A percentile compares a stretch with the other conserved stretches of the same genome.
These are phyloP conservation scores for Camelina neglecta DNA, from an alignment of 345 rosid genomes.

Conservation along the genomic window DNA sequence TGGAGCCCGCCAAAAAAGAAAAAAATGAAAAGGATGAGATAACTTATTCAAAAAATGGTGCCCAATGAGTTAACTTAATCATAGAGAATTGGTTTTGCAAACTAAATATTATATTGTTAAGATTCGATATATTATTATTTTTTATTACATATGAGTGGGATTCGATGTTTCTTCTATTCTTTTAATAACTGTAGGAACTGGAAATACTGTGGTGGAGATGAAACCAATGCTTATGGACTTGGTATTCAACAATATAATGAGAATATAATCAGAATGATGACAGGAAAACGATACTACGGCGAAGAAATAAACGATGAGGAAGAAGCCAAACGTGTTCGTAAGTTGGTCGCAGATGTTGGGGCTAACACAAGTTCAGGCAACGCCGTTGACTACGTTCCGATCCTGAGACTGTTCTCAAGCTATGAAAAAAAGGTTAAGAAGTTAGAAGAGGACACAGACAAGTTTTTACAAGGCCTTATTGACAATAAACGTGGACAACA, in stretches of 20 bases:
- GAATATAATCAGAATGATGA: too few species aligned
- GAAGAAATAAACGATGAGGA: slow-evolving; percentile 38
- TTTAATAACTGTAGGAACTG: slow-evolving; percentile 8
- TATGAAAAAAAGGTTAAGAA: slow-evolving; percentile 42
- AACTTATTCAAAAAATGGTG: too few species aligned
- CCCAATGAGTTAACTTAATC: too few species aligned
- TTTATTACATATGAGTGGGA: background rate
- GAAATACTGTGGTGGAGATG: slow-evolving; percentile 34
- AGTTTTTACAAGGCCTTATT: slow-evolving; percentile 50
- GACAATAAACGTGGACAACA: slow-evolving; percentile 52
- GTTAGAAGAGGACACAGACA: slow-evolving; percentile 34
- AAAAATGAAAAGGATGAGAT: too few species aligned
- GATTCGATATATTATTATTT: background rate
- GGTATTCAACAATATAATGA: slow-evolving; percentile 51
- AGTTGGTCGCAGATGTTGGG: slow-evolving; percentile 37
- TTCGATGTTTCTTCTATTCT: background rate
- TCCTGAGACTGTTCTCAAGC: slow-evolving; percentile 43
- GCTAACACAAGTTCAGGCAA: slow-evolving; percentile 34
- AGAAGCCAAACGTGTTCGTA: slow-evolving; percentile 43
- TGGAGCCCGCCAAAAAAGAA: too few species aligned
- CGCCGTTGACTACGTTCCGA: slow-evolving; percentile 47
- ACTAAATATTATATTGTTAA: too few species aligned
- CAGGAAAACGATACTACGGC: slow-evolving; percentile 49
- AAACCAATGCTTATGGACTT: slow-evolving; percentile 45
- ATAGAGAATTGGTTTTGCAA: too few species aligned